Evolutionary conservation across 768 basidiomycete genomes (phyloP).

Genomic region (Mrakia gelida): DNA sequence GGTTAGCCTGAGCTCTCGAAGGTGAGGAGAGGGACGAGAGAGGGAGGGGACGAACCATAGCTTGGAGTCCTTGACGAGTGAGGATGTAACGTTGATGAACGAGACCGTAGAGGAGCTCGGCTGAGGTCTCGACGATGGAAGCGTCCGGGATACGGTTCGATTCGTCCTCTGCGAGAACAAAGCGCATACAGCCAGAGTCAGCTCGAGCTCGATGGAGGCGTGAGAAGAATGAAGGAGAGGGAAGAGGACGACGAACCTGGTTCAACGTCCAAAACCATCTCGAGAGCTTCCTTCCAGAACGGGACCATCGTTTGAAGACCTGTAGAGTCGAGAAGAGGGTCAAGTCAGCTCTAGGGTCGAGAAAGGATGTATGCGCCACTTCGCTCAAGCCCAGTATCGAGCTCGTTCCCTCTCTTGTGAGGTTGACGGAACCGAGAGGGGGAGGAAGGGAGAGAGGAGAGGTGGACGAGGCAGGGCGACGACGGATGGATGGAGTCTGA

Average conservation of each 20-base stretch:
- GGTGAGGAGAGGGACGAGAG: neutral
- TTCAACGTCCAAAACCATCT: conserved; percentile 99
- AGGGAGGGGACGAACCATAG: conserved; percentile 63
- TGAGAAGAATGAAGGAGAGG: too few species aligned
- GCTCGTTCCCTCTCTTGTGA: neutral
- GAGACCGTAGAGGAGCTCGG: conserved; percentile 93
- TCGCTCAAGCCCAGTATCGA: neutral
- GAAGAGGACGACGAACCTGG: conserved; percentile 63
- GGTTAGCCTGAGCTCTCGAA: neutral
- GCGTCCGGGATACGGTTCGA: conserved; percentile 95
- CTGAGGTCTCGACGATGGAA: conserved; percentile 94
- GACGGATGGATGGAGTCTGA: too few species aligned
- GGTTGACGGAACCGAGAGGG: neutral
- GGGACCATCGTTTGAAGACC: conserved; percentile 89
- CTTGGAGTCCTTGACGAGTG: conserved; percentile 85
- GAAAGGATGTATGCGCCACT: neutral
- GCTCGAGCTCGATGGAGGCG: neutral
- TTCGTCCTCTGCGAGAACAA: conserved; percentile 59
- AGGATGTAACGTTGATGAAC: conserved; percentile 97
- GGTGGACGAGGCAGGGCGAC: neutral
- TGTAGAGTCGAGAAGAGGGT: neutral
- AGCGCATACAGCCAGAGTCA: neutral
- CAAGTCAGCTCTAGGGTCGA: neutral
- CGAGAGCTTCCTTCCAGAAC: conserved; percentile 99
- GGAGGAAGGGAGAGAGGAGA: neutral